Evolutionary conservation across 768 basidiomycete species (phyloP), one percentile per base, ranked within the genome.

Genomic region (Sutorius australiensis): DNA sequence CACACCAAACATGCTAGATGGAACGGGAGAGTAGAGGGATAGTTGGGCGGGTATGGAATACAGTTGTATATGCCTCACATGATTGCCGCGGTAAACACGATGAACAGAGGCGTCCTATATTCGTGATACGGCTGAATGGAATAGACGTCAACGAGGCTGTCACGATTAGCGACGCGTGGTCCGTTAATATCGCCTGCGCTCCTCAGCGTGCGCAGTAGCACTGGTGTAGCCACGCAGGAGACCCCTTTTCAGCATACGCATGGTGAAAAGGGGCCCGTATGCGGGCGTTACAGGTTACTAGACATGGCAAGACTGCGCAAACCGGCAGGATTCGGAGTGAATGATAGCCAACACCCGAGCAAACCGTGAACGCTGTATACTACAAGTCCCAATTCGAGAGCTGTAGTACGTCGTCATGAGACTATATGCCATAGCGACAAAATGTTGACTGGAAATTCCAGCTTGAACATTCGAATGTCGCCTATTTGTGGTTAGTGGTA

Each of bases 1-100:
- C 0, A 10, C 30, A 19, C 32, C 41, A 16, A 57, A 24, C 60
- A 58, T 61, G 44, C 12, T 19, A 7, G 42, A 31, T 21, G 59
- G 41, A 12, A 12, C 37, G 14, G 9, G 11, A 19, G n/a, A 37
- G 36, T 10, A 9, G n/a, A n/a, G n/a, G 17, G 24, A 36, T 5
- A 36, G 34, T 5, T 44, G 28, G 6, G 43, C 4, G 8, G 5
- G 5, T 13, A 44, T 13, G 17, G 43, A 31, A 44, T 44, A 17
- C 28, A n/a, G 16, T 13, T 1, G 24, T 7, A 11, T 17, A 31
- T 45, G 30, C 30, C 30, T 31, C n/a, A 45, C 31, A 19, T 19
- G n/a, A n/a, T 28, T 27, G 24, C n/a, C 10, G 10, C 14, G n/a
- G 5, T 16, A 42, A 41, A 41, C 21, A 40, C 21, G 21, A 27